Base-by-base conservation (phyloP, 176 grass and related monocot species). In the Tuctoria greenei region DNA sequence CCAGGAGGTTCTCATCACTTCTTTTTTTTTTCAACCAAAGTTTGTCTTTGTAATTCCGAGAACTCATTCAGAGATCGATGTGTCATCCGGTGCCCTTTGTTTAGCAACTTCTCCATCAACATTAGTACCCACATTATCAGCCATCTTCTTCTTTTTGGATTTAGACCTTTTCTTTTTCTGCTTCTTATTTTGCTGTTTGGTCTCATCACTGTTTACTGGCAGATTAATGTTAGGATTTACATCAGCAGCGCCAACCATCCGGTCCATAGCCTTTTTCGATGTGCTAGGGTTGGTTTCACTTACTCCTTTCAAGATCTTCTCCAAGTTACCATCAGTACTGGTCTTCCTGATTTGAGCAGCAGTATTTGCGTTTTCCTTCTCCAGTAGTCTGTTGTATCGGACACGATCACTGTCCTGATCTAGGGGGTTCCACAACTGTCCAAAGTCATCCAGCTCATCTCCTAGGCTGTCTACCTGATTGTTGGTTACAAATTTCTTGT, bases 331-430 rank as follows among this genome's bases (percentile, higher is more conserved):
- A 57, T 74, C 62, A 46, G 13, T 37, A 11, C 6, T 52, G 28
- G 42, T 78, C 43, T 74, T 86, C 80, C 80, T 73, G 36, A 67
- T 77, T 77, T 82, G 71, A 45, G 54, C 39, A 38, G 63, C 18
- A 70, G 47, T 4, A 77, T 85, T 76, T 54, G 23, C 65, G 46
- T 69, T 62, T 68, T 55, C 74, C 49, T 73, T 85, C 66, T 77
- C 85, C 28, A 79, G 65, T 17, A 79, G 41, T 40, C 59, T 88
- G 43, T 79, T 93, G 21, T 74, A 86, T 54, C 61, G 78, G 25
- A 69, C 39, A 1, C 69, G 44, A 4, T 77, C 69, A 46, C 63
- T 86, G 63, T 83, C 88, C 57, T 90, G 69, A 39, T 83, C 75
- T 36, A 65, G 69, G 39, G 79, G 69, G 60, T 86, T 76, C 67